Conservation (phyloP, 495 filamentous ascomycete genomes). For the Cairneyella variabilis region DNA sequence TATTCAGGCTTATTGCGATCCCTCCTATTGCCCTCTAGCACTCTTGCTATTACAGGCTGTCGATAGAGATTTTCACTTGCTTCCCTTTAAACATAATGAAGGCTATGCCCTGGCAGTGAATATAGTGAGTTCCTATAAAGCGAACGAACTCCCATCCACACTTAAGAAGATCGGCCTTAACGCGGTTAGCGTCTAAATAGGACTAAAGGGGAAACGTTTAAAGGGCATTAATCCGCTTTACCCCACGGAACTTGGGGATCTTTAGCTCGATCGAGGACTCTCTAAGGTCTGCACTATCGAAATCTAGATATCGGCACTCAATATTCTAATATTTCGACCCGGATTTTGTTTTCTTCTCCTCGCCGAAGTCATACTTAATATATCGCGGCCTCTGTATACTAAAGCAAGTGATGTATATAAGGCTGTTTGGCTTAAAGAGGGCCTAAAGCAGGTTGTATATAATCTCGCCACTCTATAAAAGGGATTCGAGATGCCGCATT, state of each 20-base stretch:
- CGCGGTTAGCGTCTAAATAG: not conserved
- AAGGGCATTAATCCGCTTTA: conserved; percentile 6
- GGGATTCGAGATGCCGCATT: conserved; percentile 35
- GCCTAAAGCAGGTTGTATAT: conserved; percentile 45
- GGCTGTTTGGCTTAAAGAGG: conserved; percentile 39
- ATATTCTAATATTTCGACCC: conserved; percentile 2
- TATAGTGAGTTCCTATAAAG: not conserved
- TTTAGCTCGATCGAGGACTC: conserved; percentile 5
- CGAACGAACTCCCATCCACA: not conserved
- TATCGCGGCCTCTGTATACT: conserved; percentile 22
- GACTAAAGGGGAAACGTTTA: not conserved
- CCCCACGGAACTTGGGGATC: conserved; percentile 16
- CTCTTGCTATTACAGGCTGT: too few species aligned
- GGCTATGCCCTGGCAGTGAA: not conserved
- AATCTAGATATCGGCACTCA: conserved; percentile 13
- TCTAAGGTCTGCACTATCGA: conserved; percentile 13
- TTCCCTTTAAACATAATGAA: conserved; percentile 13
- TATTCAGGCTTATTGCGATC: too few species aligned
- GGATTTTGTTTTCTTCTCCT: conserved; percentile 6
- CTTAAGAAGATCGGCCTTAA: not conserved
- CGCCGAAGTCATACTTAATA: conserved; percentile 7
- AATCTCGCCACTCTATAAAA: conserved; percentile 38
- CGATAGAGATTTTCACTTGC: conserved; percentile 4
- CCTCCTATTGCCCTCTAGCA: too few species aligned
- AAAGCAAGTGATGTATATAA: conserved; percentile 39